Evolutionary conservation across 345 rosid species (phyloP), one percentile per base, ranked within the genome.

Genomic region (Hibiscus trionum): DNA sequence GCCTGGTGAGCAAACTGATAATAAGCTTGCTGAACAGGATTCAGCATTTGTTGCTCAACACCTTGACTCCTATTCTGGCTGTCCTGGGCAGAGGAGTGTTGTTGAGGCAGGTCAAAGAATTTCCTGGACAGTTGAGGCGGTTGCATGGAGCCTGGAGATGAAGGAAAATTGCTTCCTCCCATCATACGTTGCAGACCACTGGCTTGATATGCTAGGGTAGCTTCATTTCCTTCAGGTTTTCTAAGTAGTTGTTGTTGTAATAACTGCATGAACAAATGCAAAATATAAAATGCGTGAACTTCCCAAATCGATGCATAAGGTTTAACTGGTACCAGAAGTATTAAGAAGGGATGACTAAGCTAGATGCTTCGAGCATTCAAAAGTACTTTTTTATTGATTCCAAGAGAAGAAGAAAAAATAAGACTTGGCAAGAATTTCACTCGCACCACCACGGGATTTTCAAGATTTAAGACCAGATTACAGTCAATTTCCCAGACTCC

Each of bases 21-120:
- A 84, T 90, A 90, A 4, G 96, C 98, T 80, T 93, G 98, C 61
- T 91, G 97, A 73, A 81, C 81, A 3, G 97, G 96, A 79, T 81
- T 96, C 68, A 86, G 71, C 69, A 69, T 79, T 77, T 89, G 97
- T 72, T 86, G 92, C 66, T 88, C 96, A 64, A 63, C 75, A 77
- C 84, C 77, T 67, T 83, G 90, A 80, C 73, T 79, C 76, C 90
- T 83, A 72, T 74, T 86, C 79, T 85, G 92, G 67, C 88, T 87
- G 50, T 89, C 98, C 80, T 86, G 98, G 19, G 86, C 59, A 47
- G 88, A 78, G 75, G 83, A 86, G 17, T 88, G 95, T 52, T 87
- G 96, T 72, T 87, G 93, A 82, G 85, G 84, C 79, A 86, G 56
- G 56, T 92, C 99, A 84, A 88, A 87, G 55, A 92, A 83, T 57